Evolutionary conservation across 805 yeast species (phyloP).

Genomic region (Helenozyma baotianmanensis): DNA sequence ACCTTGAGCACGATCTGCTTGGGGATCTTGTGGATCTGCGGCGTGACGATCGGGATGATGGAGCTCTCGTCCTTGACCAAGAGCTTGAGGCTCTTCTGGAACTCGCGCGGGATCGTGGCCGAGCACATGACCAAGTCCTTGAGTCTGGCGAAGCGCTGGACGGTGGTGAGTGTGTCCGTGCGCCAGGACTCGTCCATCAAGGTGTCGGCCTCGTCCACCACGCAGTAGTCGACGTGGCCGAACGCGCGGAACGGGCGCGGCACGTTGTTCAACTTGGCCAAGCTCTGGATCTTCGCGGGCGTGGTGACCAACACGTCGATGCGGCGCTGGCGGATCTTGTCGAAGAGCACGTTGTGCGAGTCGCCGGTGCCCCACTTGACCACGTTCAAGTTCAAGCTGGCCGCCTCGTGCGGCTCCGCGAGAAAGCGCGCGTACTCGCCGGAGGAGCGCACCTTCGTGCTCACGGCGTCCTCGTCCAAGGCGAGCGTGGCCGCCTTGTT

Average conservation of each 20-base stretch:
- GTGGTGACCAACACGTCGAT: constrained; percentile 83
- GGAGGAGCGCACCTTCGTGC: constrained; percentile 15
- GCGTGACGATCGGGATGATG: constrained; percentile 60
- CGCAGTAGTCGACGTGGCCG: constrained; percentile 51
- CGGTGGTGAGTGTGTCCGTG: constrained; percentile 54
- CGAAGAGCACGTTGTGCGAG: constrained; percentile 49
- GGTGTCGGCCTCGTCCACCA: constrained; percentile 93
- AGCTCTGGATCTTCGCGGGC: constrained; percentile 65
- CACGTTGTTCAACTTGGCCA: constrained; percentile 26
- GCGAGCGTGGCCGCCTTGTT: constrained; percentile 23
- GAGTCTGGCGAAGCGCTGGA: constrained; percentile 49
- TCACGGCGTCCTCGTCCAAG: constrained; percentile 17
- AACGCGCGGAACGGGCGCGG: constrained; percentile 35
- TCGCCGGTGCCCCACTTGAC: constrained; percentile 63
- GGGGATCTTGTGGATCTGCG: constrained; percentile 82
- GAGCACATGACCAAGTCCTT: constrained; percentile 72
- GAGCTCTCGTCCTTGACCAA: constrained; percentile 59
- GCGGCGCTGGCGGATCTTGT: constrained; percentile 37
- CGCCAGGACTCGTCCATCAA: constrained; percentile 78
- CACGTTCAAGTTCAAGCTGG: constrained; percentile 38
- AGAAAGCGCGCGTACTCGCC: constrained; percentile 21
- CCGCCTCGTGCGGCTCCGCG: constrained; percentile 17
- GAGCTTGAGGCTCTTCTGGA: constrained; percentile 54
- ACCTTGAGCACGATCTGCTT: constrained; percentile 64
- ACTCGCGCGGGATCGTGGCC: constrained; percentile 83